Evolutionary conservation across 768 basidiomycete species (phyloP).

Genomic region (Boletus eberwhitei): DNA sequence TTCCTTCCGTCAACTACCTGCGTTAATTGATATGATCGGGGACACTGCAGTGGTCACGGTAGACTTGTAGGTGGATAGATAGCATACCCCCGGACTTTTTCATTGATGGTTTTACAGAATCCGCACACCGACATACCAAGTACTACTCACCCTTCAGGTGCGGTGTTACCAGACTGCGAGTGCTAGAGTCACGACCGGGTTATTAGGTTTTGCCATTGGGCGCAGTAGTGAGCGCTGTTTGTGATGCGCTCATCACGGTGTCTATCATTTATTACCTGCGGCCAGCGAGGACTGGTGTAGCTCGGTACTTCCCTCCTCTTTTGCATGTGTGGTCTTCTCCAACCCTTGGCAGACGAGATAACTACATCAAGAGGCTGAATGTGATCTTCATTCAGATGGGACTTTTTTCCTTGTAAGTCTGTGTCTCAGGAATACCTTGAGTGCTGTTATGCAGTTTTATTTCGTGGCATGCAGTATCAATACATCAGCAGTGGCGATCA

Average conservation of each 20-base stretch:
- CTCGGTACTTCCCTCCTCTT: constrained; percentile 4
- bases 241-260: constrained; percentile 19
- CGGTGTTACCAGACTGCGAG: too few species aligned
- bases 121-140: constrained; percentile 1
- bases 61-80: constrained; percentile 3
- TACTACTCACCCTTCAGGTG: constrained; percentile 5
- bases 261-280: constrained; percentile 17
- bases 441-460: not conserved
- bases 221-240: constrained; percentile 16
- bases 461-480: constrained; percentile 3
- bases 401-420: constrained; percentile 15
- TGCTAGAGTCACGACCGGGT: not conserved
- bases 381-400: constrained; percentile 20
- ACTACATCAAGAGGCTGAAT: constrained; percentile 14
- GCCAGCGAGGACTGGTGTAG: constrained; percentile 4
- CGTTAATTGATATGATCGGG: not conserved
- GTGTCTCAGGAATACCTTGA: not conserved
- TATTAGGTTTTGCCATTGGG: constrained; percentile 7
- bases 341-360: not conserved
- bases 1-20: not conserved
- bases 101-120: constrained; percentile 5
- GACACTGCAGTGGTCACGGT: not conserved
- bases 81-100: too few species aligned
- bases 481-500: constrained; percentile 3
- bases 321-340: not conserved